phyloP scores from a whole-genome alignment of 805 yeast species.

The Kluyveromyces wickerhamii region DNA sequence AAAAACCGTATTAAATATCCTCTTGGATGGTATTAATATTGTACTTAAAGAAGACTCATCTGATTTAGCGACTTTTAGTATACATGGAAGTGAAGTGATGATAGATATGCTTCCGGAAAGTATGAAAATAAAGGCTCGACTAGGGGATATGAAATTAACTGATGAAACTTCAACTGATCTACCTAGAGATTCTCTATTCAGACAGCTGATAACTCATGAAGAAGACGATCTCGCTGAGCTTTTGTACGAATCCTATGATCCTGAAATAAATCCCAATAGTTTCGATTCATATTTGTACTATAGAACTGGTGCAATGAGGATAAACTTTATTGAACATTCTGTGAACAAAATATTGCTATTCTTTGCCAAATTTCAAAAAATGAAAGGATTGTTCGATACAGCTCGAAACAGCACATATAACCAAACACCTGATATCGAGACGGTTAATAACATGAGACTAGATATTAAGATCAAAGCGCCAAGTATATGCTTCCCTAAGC shows the following conservation, averaged over 20 bases:
- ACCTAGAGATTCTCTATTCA: conserved; percentile 47
- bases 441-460: conserved; percentile 51
- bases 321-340: conserved; percentile 79
- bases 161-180: conserved; percentile 69
- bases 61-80: conserved; percentile 67
- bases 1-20: conserved; percentile 60
- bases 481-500: conserved; percentile 66
- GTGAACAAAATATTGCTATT: conserved; percentile 58
- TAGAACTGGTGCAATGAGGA: conserved; percentile 63
- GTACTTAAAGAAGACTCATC: conserved; percentile 78
- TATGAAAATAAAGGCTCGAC: conserved; percentile 58
- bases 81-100: conserved; percentile 64
- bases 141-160: conserved; percentile 71
- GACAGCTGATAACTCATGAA: conserved; percentile 69
- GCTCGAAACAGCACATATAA: conserved; percentile 85
- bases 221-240: conserved; percentile 73
- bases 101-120: conserved; percentile 67
- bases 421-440: conserved; percentile 59
- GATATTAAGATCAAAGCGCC: conserved; percentile 76
- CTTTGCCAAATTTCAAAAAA: conserved; percentile 64
- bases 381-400: conserved; percentile 84
- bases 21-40: conserved; percentile 63
- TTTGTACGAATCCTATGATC: conserved; percentile 73
- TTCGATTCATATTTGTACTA: conserved; percentile 34
- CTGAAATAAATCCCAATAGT: conserved; percentile 35